phyloP scores from a whole-genome alignment of 1,284 basidiomycete genomes.

The Hemileia vastatrix region DNA sequence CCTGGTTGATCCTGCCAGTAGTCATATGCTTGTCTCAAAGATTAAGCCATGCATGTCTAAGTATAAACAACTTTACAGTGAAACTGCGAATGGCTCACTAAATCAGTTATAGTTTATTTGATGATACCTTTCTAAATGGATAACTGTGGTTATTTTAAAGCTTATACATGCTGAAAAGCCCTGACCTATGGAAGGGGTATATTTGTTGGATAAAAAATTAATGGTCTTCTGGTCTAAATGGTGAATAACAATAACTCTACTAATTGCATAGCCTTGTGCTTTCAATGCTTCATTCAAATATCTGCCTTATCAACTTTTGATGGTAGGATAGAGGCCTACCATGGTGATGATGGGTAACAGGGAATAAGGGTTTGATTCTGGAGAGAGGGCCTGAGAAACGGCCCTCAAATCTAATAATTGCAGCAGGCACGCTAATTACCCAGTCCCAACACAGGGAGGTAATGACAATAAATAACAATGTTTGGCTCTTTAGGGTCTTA shows the following conservation, averaged over 20 bases:
- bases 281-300: conserved; percentile 55
- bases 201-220: conserved; percentile 57
- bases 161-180: too few relatives aligned
- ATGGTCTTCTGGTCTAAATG: conserved; percentile 52
- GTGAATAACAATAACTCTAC: conserved; percentile 57
- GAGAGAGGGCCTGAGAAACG: neutral
- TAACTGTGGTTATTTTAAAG: conserved; percentile 58
- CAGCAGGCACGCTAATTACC: neutral
- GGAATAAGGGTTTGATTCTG: conserved; percentile 47
- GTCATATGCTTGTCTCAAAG: too few relatives aligned
- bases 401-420: neutral
- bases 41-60: too few relatives aligned
- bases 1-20: too few relatives aligned
- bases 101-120: too few relatives aligned
- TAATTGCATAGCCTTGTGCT: conserved; percentile 53
- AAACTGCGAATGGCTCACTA: conserved; percentile 60
- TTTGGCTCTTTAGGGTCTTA: conserved; percentile 24
- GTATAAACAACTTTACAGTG: too few relatives aligned
- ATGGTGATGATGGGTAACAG: conserved; percentile 52
- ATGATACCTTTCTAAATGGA: conserved; percentile 55
- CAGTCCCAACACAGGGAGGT: neutral
- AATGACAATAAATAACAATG: conserved; percentile 29
- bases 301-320: conserved; percentile 55
- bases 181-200: too few relatives aligned
- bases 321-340: conserved; percentile 54